Evolutionary conservation across 257 asterid genomes (phyloP).

Genomic region (Ocimum tenuiflorum): DNA sequence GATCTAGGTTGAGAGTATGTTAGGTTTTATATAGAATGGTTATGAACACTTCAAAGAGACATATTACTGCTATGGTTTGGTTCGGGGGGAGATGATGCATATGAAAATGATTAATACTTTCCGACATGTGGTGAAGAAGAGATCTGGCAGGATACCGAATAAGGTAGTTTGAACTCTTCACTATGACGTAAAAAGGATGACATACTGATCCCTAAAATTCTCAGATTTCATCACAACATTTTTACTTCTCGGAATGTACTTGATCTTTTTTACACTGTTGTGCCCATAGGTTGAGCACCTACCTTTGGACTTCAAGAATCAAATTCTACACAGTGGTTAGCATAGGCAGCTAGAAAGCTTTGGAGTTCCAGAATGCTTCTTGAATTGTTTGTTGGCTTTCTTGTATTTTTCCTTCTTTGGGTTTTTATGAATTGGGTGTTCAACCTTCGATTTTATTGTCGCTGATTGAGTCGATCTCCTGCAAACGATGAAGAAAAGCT

Average conservation of each 20-base stretch:
- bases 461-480: conserved; percentile 60
- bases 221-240: conserved; percentile 19
- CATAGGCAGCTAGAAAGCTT: conserved; percentile 38
- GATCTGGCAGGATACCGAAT: conserved; percentile 25
- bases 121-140: conserved; percentile 31
- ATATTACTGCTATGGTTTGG: not conserved
- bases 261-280: conserved; percentile 34
- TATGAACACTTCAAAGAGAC: not conserved
- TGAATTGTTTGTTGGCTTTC: conserved; percentile 33
- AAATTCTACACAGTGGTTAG: conserved; percentile 24
- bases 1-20: not conserved
- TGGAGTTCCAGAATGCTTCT: conserved; percentile 43
- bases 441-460: conserved; percentile 59
- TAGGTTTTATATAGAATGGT: not conserved
- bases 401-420: conserved; percentile 31
- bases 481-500: conserved; percentile 51
- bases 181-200: conserved; percentile 19
- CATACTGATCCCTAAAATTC: conserved; percentile 32
- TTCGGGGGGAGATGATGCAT: not conserved
- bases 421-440: conserved; percentile 51
- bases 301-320: conserved; percentile 22
- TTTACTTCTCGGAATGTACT: conserved; percentile 17
- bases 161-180: conserved; percentile 44
- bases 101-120: not conserved
- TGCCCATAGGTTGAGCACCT: conserved; percentile 42